phyloP scores from a whole-genome alignment of 2,329 filamentous ascomycete genomes.

The Thelonectria discophora region DNA sequence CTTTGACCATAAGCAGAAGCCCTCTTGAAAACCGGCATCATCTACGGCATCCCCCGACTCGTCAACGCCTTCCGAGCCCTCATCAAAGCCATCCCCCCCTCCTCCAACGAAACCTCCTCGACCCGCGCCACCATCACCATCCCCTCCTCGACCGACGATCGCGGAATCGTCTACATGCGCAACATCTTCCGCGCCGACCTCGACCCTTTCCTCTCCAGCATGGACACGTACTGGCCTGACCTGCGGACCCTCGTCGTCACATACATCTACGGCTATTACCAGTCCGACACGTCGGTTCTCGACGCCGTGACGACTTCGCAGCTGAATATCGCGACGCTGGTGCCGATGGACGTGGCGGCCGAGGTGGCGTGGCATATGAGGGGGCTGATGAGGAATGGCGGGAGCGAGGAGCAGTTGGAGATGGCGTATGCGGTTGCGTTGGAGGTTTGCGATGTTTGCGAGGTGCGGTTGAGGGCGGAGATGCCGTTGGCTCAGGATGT shows the following conservation, averaged over 20 bases:
- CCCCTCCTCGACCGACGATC: conserved; percentile 28
- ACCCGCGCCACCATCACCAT: conserved; percentile 30
- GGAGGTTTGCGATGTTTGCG: conserved; percentile 26
- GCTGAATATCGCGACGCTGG: conserved; percentile 39
- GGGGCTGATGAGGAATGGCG: conserved; percentile 37
- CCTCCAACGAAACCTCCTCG: conserved; percentile 34
- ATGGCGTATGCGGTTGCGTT: conserved; percentile 17
- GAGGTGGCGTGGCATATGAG: conserved; percentile 43
- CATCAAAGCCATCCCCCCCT: conserved; percentile 30
- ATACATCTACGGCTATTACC: conserved; percentile 41
- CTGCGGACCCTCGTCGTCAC: conserved; percentile 38
- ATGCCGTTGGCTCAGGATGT: conserved; percentile 38
- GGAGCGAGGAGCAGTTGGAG: conserved; percentile 30
- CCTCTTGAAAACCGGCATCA: conserved; percentile 39
- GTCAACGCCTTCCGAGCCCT: conserved; percentile 41
- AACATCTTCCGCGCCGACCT: conserved; percentile 42
- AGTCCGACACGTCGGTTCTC: conserved; percentile 38
- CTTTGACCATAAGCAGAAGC: conserved; percentile 26
- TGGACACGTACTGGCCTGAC: conserved; percentile 41
- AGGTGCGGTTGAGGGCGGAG: conserved; percentile 33
- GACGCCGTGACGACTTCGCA: conserved; percentile 36
- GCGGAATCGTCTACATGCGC: conserved; percentile 38
- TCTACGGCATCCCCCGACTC: conserved; percentile 40
- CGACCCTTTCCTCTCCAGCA: conserved; percentile 36
- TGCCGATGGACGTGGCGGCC: conserved; percentile 40